phyloP scores from a whole-genome alignment of 331 rosid genomes.

The Erythrophleum ivorense region DNA sequence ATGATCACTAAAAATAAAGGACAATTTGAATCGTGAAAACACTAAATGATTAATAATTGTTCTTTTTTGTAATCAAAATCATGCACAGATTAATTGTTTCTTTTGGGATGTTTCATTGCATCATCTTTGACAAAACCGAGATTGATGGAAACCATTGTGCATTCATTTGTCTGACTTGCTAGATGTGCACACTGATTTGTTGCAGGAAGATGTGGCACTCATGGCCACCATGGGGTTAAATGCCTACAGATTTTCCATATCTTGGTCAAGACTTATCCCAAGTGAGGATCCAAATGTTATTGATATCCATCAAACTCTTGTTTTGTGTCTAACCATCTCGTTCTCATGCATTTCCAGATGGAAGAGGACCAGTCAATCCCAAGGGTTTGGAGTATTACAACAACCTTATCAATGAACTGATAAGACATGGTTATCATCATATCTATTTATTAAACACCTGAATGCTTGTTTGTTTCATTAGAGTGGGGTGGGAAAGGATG shows the following conservation, averaged over 20 bases:
- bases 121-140: too few species aligned
- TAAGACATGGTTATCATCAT: conserved; percentile 38
- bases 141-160: neutral
- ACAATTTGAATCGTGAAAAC: too few species aligned
- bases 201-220: conserved; percentile 60
- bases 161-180: neutral
- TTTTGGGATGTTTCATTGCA: too few species aligned
- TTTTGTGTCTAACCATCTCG: neutral
- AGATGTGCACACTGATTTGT: neutral
- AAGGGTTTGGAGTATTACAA: conserved; percentile 60
- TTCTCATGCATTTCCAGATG: conserved; percentile 41
- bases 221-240: conserved; percentile 57
- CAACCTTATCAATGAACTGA: conserved; percentile 58
- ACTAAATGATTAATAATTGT: neutral
- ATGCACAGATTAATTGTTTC: too few species aligned
- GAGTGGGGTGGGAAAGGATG: conserved; percentile 29
- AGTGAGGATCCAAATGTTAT: conserved; percentile 23
- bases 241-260: conserved; percentile 63
- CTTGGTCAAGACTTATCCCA: conserved; percentile 69
- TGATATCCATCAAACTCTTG: neutral
- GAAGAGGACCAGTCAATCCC: conserved; percentile 57
- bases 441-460: neutral
- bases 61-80: too few species aligned
- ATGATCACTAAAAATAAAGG: too few species aligned
- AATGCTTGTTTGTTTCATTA: neutral